Conservation (phyloP, 768 basidiomycete genomes). For the Lentinula raphanica region DNA sequence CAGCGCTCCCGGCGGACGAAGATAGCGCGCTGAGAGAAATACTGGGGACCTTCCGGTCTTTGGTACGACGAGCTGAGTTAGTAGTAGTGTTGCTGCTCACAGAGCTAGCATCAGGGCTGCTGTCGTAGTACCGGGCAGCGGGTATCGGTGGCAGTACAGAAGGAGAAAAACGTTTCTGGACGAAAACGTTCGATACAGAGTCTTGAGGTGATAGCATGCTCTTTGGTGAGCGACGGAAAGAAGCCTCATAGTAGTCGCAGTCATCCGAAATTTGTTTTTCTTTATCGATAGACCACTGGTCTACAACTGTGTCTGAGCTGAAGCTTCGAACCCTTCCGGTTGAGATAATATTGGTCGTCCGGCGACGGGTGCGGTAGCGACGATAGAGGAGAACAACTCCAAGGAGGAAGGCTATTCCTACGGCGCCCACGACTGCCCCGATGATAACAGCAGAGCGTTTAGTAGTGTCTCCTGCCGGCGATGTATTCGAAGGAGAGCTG, state of each 20-base stretch:
- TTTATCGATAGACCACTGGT: neutral
- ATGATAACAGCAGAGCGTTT: neutral
- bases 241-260: neutral
- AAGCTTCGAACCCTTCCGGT: neutral
- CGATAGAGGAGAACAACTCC: neutral
- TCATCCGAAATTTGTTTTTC: neutral
- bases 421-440: neutral
- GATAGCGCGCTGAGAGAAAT: neutral
- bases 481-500: neutral
- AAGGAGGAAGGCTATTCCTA: neutral
- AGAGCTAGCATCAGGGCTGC: neutral
- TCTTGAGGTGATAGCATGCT: neutral
- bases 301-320: neutral
- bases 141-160: neutral
- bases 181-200: neutral
- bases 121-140: neutral
- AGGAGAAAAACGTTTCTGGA: neutral
- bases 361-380: conserved; percentile 6
- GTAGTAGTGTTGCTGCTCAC: neutral
- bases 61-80: neutral
- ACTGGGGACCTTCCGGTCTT: neutral
- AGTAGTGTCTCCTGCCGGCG: neutral
- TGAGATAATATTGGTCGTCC: neutral
- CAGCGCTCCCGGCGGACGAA: neutral
- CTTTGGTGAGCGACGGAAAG: neutral